These are phyloP conservation scores for Coemansia sp. DNA, from an alignment of 192 early-diverging fungal genomes.

Conservation along the genomic window DNA sequence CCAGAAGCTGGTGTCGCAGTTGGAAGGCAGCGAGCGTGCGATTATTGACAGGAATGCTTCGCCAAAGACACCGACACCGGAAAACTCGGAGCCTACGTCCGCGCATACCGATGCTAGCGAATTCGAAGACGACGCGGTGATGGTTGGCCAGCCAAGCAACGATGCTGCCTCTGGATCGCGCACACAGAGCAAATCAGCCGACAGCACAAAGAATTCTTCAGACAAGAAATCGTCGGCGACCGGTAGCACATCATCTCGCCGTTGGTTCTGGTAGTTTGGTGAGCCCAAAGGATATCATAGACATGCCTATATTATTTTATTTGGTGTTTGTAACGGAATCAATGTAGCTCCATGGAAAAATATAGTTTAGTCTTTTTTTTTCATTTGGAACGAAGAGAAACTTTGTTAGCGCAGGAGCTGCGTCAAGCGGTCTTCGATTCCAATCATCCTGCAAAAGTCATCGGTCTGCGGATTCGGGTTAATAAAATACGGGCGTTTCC, in stretches of 20 bases:
- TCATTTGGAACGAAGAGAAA: background rate
- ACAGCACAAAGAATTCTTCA: background rate
- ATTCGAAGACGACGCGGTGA: conserved; percentile 50
- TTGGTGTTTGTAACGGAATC: background rate
- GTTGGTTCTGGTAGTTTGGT: conserved; percentile 19
- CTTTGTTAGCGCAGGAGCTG: conserved; percentile 13
- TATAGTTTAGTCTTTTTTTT: too few species aligned
- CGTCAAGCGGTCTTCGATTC: conserved; percentile 54
- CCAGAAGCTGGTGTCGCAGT: conserved; percentile 44
- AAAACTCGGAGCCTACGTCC: background rate
- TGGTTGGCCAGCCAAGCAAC: conserved; percentile 25
- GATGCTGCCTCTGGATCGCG: conserved; percentile 10
- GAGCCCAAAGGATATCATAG: too few species aligned
- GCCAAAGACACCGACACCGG: background rate
- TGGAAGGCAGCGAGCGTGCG: conserved; percentile 38
- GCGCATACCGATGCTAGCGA: conserved; percentile 23
- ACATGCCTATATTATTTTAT: too few species aligned
- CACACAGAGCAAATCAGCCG: background rate
- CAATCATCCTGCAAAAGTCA: conserved; percentile 67
- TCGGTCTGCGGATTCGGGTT: conserved; percentile 86
- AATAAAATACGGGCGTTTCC: conserved; percentile 27
- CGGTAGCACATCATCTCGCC: background rate
- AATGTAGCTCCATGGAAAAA: too few species aligned
- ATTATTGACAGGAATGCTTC: conserved; percentile 10
- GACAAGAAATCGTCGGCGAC: background rate